Percentiles rank a stretch among this genome's conserved stretches.
Conservation (phyloP, 257 asterid species). For the Scutellaria minor region DNA sequence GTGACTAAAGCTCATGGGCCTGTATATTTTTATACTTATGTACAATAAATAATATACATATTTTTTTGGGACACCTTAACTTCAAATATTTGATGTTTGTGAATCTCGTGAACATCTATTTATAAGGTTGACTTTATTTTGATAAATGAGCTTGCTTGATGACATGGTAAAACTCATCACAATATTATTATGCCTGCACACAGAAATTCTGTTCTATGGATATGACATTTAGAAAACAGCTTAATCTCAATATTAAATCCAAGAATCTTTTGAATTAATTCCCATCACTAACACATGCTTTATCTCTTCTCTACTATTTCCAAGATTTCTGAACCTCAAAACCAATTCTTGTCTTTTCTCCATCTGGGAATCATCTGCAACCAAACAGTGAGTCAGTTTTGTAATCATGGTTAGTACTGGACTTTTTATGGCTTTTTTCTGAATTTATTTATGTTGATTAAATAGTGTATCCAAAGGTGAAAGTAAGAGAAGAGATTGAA, state of each 20-base stretch:
- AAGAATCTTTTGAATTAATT: conserved; percentile 26
- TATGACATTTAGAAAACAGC: background rate
- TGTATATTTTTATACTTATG: too few species aligned
- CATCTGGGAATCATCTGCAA: conserved; percentile 30
- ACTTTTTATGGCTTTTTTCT: conserved; percentile 16
- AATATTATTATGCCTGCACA: too few species aligned
- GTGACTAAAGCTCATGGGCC: too few species aligned
- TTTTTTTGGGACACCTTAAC: too few species aligned
- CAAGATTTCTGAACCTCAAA: conserved; percentile 14
- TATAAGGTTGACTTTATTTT: too few species aligned
- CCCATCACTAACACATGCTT: conserved; percentile 18
- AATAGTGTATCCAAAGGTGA: conserved; percentile 80
- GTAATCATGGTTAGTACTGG: background rate
- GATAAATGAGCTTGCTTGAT: too few species aligned
- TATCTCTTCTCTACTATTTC: background rate
- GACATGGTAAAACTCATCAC: too few species aligned
- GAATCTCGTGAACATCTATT: too few species aligned
- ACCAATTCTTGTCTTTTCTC: conserved; percentile 5
- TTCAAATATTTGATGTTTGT: too few species aligned
- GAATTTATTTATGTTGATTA: conserved; percentile 26
- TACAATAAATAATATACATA: too few species aligned
- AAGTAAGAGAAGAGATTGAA: conserved; percentile 56
- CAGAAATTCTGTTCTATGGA: too few species aligned
- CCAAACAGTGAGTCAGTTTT: conserved; percentile 9
- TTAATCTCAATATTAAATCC: conserved; percentile 16